Conservation (phyloP, 2,329 filamentous ascomycete species). For the Leptographium flavum region DNA sequence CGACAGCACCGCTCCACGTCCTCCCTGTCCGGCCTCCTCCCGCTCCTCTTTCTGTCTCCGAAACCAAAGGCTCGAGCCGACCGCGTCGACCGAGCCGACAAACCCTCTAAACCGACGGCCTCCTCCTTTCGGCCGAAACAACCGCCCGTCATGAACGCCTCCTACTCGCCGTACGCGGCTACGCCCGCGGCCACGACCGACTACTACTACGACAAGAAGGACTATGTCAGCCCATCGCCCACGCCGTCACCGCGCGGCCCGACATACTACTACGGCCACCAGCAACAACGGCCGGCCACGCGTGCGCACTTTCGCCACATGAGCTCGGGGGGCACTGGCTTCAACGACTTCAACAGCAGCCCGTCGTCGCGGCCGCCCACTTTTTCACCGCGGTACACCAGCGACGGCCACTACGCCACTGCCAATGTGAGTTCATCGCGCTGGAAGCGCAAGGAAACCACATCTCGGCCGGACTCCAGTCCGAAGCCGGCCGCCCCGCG, state of each 20-base stretch:
- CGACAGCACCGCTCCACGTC: constrained; percentile 10
- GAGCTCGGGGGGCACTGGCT: constrained; percentile 23
- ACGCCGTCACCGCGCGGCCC: constrained; percentile 41
- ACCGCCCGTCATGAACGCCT: constrained; percentile 22
- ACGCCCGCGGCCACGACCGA: constrained; percentile 30
- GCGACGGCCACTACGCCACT: constrained; percentile 48
- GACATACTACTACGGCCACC: constrained; percentile 24
- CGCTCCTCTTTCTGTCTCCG: constrained; percentile 9
- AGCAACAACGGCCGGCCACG: constrained; percentile 34
- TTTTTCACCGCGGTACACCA: constrained; percentile 47
- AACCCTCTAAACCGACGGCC: constrained; percentile 2
- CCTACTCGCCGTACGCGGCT: constrained; percentile 29
- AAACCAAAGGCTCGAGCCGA: too few relatives aligned
- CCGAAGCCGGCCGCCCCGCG: constrained; percentile 28
- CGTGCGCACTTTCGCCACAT: constrained; percentile 33
- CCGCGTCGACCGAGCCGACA: too few relatives aligned
- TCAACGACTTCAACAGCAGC: constrained; percentile 23
- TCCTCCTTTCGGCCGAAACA: background rate
- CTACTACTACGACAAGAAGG: constrained; percentile 36
- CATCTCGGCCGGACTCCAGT: constrained; percentile 31
- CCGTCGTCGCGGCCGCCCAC: constrained; percentile 27
- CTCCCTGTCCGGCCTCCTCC: constrained; percentile 9
- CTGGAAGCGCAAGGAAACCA: constrained; percentile 28
- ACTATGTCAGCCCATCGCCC: constrained; percentile 38
- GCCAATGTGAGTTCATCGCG: constrained; percentile 48